Evolutionary conservation across 805 yeast genomes (phyloP), one percentile per base, ranked within the genome.

Genomic region (Monosporozyma aquatica): DNA sequence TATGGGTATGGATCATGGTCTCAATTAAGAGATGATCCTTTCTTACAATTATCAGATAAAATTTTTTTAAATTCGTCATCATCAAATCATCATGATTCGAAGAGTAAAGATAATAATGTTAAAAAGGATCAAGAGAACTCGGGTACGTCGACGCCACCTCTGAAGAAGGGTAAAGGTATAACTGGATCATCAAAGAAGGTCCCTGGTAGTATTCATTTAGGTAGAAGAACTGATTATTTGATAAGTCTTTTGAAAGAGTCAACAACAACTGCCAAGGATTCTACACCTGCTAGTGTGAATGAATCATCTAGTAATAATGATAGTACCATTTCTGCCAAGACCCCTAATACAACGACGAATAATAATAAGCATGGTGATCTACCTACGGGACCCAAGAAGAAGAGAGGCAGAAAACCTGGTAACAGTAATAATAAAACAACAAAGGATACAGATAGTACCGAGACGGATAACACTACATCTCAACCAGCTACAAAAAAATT

Each of bases 1-100:
- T 89, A 89, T 63, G 99, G 99, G 0, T 89, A 87, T 61, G 97
- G 97, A 14, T 80, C 95, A 1, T 92, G 98, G 98, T 60, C 74
- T 3, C 89, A 84, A 56, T 89, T 92, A 37, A 72, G 98, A 57
- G 99, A 92, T 65, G 98, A 92, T 64, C 97, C 98, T 2, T 73
- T 86, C 41, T 70, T 92, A 45, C 89, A 87, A 9, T 69, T 92
- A 47, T 83, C 86, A 47, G 86, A 87, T 52, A 92, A 87, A 67
- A 66, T 92, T 50, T 92, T 78, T 55, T 69, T 92, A 52, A 75
- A 70, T 43, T 80, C 75, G 44, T 45, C 47, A n/a, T n/a, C n/a
- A n/a, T n/a, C n/a, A n/a, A n/a, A n/a, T 29, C 30, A 24, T 8
- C 18, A 36, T 17, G 30, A 11, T 24, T 7, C 15, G 5, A 36